Evolutionary conservation across 148 eudicot species (phyloP), one percentile per base, ranked within the genome.

Genomic region (Rhododendron williamsianum): DNA sequence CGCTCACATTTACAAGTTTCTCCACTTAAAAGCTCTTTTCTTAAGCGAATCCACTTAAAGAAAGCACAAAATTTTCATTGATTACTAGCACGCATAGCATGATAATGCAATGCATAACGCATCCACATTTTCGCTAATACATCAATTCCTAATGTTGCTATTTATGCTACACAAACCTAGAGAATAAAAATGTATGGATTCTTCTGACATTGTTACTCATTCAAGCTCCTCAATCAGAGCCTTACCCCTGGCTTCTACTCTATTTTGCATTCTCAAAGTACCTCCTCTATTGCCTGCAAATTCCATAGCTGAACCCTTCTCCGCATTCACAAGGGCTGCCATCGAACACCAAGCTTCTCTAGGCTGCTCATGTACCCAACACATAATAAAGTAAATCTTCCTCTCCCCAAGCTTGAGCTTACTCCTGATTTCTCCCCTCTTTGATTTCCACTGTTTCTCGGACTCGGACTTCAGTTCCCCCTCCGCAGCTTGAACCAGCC

Each of bases 331-430:
- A 41, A 90, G 67, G n/a, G 84, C 88, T 41, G 94, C 90, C 82
- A 95, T 79, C 0, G 96, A 88, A 87, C 90, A 88, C 97, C 98
- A 96, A 11, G 45, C 92, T 77, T 95, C 93, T 41, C 35, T 87
- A 56, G 88, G 89, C 90, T 97, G 99, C 90, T 94, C 98, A 69
- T 92, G 90, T 48, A 88, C 98, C 99, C 99, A 97, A 85, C 96
- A 97, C 95, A 91, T 92, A 0, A 97, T 87, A 81, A 94, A 97
- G 82, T 92, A 92, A 41, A 92, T 85, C 89, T 97, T 97, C 88
- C 94, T 86, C 85, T 88, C 94, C 9, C 90, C 94, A 46, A 88
- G 85, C 89, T 97, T 97, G 43, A 97, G 90, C 89, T 91, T 95
- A 46, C 88, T 86, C 88, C 84, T 94, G 18, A 90, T 45, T 56